phyloP scores from a whole-genome alignment of 768 basidiomycete genomes.

The Wakefieldia striispora region DNA sequence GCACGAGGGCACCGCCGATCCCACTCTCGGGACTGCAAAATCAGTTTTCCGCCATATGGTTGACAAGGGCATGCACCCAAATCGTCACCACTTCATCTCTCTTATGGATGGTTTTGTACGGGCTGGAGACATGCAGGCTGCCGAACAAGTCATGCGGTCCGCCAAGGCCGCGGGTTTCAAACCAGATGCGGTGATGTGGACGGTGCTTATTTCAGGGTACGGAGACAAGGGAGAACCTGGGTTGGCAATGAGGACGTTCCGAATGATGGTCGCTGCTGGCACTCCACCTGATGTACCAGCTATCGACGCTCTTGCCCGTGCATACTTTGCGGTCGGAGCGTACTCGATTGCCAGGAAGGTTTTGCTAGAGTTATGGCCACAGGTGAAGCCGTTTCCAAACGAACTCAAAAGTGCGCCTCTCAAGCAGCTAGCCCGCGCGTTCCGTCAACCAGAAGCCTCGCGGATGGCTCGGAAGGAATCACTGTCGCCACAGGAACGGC shows the following conservation, averaged over 20 bases:
- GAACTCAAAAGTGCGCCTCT: constrained; percentile 45
- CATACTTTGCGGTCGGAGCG: constrained; percentile 58
- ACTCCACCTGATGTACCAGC: constrained; percentile 68
- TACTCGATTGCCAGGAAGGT: constrained; percentile 49
- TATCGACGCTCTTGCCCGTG: constrained; percentile 69
- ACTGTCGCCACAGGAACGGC: constrained; percentile 34
- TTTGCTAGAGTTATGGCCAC: constrained; percentile 63
- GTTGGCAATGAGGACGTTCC: constrained; percentile 53
- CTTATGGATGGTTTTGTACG: constrained; percentile 73
- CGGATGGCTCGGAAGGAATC: constrained; percentile 14
- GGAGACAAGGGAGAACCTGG: constrained; percentile 57
- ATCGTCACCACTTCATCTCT: constrained; percentile 68
- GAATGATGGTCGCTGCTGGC: constrained; percentile 58
- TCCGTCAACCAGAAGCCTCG: constrained; percentile 35
- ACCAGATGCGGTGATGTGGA: constrained; percentile 69
- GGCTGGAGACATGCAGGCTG: constrained; percentile 56
- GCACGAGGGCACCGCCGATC: constrained; percentile 53
- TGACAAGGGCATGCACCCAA: constrained; percentile 67
- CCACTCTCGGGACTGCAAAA: constrained; percentile 50
- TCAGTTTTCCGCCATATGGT: constrained; percentile 58
- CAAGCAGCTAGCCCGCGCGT: constrained; percentile 42
- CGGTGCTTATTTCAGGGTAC: constrained; percentile 71
- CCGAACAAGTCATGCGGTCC: constrained; percentile 53
- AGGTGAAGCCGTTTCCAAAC: constrained; percentile 58
- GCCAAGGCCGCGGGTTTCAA: constrained; percentile 48